Conservation (phyloP, 495 filamentous ascomycete species). For the Hypoxylon lienhwacheense region DNA sequence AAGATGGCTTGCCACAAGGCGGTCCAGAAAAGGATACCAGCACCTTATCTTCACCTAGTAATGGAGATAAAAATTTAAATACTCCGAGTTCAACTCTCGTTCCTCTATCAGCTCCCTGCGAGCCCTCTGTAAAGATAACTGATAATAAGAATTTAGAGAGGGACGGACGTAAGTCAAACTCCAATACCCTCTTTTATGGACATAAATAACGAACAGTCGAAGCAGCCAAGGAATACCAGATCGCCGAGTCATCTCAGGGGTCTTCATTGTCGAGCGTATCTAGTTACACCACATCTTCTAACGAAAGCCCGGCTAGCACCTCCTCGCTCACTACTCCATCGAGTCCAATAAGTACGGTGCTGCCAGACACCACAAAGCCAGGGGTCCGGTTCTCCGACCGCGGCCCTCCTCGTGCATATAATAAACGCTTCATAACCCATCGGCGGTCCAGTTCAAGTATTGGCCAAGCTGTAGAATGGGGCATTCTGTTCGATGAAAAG, state of each 20-base stretch:
- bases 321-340: neutral
- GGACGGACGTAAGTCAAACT: slow-evolving; percentile 11
- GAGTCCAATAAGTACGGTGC: slow-evolving; percentile 1
- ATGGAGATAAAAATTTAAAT: neutral
- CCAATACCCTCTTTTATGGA: neutral
- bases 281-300: slow-evolving; percentile 13
- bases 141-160: neutral
- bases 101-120: too few species aligned
- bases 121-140: neutral
- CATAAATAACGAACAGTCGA: neutral
- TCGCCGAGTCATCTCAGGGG: neutral
- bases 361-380: slow-evolving; percentile 7
- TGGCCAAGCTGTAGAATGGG: slow-evolving; percentile 62
- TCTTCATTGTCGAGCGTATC: slow-evolving; percentile 7
- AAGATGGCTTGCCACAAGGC: neutral
- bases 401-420: slow-evolving; percentile 14
- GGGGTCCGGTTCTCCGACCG: slow-evolving; percentile 10
- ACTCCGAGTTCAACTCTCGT: neutral
- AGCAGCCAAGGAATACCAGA: slow-evolving; percentile 1
- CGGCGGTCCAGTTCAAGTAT: slow-evolving; percentile 15
- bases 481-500: slow-evolving; percentile 69
- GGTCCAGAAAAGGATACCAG: neutral
- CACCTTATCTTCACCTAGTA: neutral
- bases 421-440: slow-evolving; percentile 8
- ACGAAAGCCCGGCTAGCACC: slow-evolving; percentile 5